Evolutionary conservation across 352 stramenopile genomes (phyloP).

Genomic region (Pythium sukuiense): DNA sequence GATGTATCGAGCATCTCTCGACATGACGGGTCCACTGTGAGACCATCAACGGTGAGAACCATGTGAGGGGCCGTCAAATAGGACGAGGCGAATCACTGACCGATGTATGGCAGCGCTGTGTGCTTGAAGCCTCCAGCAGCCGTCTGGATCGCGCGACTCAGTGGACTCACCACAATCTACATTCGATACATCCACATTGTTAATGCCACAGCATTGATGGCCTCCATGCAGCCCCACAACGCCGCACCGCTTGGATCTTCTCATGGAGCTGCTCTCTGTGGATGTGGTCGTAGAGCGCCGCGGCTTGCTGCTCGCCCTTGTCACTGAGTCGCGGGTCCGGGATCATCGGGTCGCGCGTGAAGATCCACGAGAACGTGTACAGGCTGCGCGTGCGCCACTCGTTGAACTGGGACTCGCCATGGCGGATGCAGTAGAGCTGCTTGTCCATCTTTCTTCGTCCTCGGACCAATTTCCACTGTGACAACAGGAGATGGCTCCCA

Average conservation of each 20-base stretch:
- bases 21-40: slow-evolving; percentile 63
- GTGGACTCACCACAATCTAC: slow-evolving; percentile 80
- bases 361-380: slow-evolving; percentile 84
- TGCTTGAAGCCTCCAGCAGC: slow-evolving; percentile 62
- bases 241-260: slow-evolving; percentile 64
- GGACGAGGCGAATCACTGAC: slow-evolving; percentile 25
- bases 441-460: slow-evolving; percentile 37
- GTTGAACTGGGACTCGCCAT: slow-evolving; percentile 88
- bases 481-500: not conserved
- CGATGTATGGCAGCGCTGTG: slow-evolving; percentile 51
- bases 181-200: not conserved
- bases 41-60: not conserved
- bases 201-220: not conserved
- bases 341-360: slow-evolving; percentile 85
- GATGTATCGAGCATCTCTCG: slow-evolving; percentile 86
- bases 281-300: slow-evolving; percentile 46
- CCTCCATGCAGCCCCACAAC: not conserved
- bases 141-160: slow-evolving; percentile 84
- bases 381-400: slow-evolving; percentile 82
- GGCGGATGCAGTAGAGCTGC: slow-evolving; percentile 85
- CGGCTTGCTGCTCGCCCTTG: slow-evolving; percentile 67
- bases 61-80: no score
- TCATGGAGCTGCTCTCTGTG: slow-evolving; percentile 43
- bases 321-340: slow-evolving; percentile 72
- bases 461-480: not conserved